Evolutionary conservation across 306 rosid species (phyloP), one percentile per base, ranked within the genome.

Genomic region (Arachis stenosperma): DNA sequence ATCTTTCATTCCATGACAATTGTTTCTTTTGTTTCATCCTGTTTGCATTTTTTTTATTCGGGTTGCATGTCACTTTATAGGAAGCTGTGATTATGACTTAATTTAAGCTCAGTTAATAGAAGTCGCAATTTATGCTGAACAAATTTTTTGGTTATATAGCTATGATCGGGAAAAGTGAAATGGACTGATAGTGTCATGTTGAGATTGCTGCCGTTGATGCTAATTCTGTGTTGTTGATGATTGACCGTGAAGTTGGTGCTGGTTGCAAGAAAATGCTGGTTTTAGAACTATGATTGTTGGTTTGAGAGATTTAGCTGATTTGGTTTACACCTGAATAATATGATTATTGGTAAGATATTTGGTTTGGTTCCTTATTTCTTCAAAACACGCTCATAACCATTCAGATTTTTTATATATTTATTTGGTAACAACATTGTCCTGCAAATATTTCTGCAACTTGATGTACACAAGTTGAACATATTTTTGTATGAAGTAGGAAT

Each of bases 121-220:
- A n/a, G 29, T 52, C 3, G 3, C 15, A n/a, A 70, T 77, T 86
- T 71, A 83, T 83, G 61, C 43, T 80, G 73, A 86, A 82, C 71
- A 64, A 82, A 86, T 86, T 86, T 72, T 88, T 88, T 89, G 92
- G 88, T 85, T 88, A 89, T 92, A 92, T 92, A 89, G 98, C 76
- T 88, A 61, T 83, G 90, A 78, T 83, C 84, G 86, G 83, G 90
- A 74, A 78, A 83, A 86, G 78, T 84, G 86, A 61, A 56, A 78
- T 85, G 85, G 88, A 84, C 68, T 75, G 84, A 79, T 86, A 79
- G 85, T 87, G 75, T 83, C 85, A 44, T 75, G 90, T 81, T 87
- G 92, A 74, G 76, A 71, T 78, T 65, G 77, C 82, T 60, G 96
- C 86, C 75, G 87, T 89, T 74, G 90, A 76, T 83, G 86, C 96